Evolutionary conservation across 2,329 filamentous ascomycete genomes (phyloP), one percentile per base, ranked within the genome.

Genomic region (Fusarium musae): DNA sequence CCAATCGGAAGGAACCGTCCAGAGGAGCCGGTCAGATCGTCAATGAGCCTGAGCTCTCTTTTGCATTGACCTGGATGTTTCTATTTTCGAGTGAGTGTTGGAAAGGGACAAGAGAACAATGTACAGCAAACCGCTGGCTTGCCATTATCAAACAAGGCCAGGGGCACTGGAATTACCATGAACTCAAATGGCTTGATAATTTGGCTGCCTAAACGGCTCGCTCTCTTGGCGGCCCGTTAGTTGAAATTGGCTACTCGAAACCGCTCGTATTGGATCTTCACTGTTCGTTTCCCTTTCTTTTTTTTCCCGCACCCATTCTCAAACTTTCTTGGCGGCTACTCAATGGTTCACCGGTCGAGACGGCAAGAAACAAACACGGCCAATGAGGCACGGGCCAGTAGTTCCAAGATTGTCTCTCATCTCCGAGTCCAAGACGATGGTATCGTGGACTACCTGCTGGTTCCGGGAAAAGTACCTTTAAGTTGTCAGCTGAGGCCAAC

Each of bases 1-100:
- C 74, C 73, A 78, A 78, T 78, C 68, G 71, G 72, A 72, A 69
- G 52, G 21, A 53, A 44, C 44, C 49, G 56, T 61, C 36, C 46
- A 61, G 49, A 19, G 10, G 44, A 62, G 58, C 36, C 21, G 49
- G 42, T 59, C 44, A 60, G 49, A 50, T 69, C 59, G 56, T 56
- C 36, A 52, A 34, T 30, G 26, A 56, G 23, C 40, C 52, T 56
- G 66, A 58, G 56, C 68, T 64, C 40, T n/a, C 47, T 26, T 26
- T 62, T 32, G 43, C 43, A 44, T 59, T 39, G 40, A 53, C 59
- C 39, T 47, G 47, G 34, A 30, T 23, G 26, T 26, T 58, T 34
- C 52, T 43, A n/a, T 43, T 46, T 17, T 34, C 42, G n/a, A 37
- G 34, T 54, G 23, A 26, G 23, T 16, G 11, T 32, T 39, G 26